Conservation (phyloP, 306 rosid species). For the Citrullus colocynthis region DNA sequence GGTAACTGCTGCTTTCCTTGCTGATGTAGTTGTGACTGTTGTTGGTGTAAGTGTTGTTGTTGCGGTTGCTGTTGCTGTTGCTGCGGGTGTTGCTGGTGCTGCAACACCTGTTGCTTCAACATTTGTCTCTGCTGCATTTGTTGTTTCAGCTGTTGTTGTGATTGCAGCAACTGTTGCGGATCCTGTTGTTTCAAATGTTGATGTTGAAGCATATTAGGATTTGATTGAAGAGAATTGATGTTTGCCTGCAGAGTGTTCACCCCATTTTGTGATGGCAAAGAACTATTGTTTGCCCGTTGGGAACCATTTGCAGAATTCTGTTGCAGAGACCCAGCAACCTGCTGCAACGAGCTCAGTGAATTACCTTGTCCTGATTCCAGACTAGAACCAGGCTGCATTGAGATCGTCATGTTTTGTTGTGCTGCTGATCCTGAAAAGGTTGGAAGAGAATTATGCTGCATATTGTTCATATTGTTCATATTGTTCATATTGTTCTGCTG, state of each 20-base stretch:
- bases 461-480: slow-evolving; percentile 34
- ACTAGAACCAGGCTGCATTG: slow-evolving; percentile 46
- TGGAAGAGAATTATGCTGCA: slow-evolving; percentile 59
- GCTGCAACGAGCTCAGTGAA: slow-evolving; percentile 45
- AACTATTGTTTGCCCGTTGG: slow-evolving; percentile 43
- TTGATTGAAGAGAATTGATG: slow-evolving; percentile 40
- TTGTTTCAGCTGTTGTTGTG: slow-evolving; percentile 44
- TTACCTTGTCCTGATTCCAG: slow-evolving; percentile 58
- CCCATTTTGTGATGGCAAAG: slow-evolving; percentile 53
- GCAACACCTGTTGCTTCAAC: slow-evolving; percentile 43
- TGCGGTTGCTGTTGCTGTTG: slow-evolving; percentile 43
- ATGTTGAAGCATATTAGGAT: slow-evolving; percentile 48
- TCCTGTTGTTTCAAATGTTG: slow-evolving; percentile 64
- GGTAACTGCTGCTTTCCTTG: slow-evolving; percentile 56
- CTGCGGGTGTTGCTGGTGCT: slow-evolving; percentile 19
- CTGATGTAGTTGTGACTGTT: slow-evolving; percentile 41
- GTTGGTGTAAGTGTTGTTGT: slow-evolving; percentile 27
- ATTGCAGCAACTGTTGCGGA: slow-evolving; percentile 43
- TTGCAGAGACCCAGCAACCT: slow-evolving; percentile 51
- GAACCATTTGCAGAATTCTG: slow-evolving; percentile 53
- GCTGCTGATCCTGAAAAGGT: slow-evolving; percentile 38
- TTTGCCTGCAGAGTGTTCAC: slow-evolving; percentile 46
- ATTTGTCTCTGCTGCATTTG: slow-evolving; percentile 34
- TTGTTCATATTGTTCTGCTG: slow-evolving; percentile 45
- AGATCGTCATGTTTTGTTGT: slow-evolving; percentile 50